These are phyloP conservation scores for Colletotrichum sp. DNA, from an alignment of 2,329 filamentous ascomycete genomes.

Conservation along the genomic window DNA sequence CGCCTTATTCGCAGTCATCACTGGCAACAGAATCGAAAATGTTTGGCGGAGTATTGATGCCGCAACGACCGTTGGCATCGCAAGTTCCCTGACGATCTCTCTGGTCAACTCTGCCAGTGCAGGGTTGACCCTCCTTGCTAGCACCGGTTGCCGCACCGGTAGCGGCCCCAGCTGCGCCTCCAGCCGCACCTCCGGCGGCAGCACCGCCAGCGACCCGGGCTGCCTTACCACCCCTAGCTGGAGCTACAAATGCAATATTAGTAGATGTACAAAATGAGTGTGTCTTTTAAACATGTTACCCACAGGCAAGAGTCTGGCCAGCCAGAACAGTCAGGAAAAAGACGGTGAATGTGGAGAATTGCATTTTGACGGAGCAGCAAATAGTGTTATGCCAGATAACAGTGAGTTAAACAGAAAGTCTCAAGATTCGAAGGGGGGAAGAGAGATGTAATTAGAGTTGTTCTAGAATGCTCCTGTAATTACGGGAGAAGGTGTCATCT, in stretches of 20 bases:
- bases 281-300: not conserved
- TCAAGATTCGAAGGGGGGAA: accelerated
- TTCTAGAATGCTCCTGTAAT: not conserved
- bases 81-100: not conserved
- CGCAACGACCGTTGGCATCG: not conserved
- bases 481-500: not conserved
- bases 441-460: not conserved
- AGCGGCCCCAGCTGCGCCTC: not conserved
- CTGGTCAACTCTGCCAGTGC: not conserved
- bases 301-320: not conserved
- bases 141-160: not conserved
- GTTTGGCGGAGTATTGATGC: not conserved
- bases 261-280: not conserved
- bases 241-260: not conserved
- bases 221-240: not conserved
- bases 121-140: not conserved
- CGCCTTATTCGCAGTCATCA: not conserved
- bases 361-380: not conserved
- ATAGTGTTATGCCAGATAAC: not conserved
- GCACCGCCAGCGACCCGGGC: not conserved
- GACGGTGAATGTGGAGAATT: not conserved
- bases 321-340: not conserved
- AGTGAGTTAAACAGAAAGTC: not conserved
- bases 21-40: not conserved
- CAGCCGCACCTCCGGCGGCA: not conserved